Conservation (phyloP, 139 green algal species). For the Picochlorum costavermella region DNA sequence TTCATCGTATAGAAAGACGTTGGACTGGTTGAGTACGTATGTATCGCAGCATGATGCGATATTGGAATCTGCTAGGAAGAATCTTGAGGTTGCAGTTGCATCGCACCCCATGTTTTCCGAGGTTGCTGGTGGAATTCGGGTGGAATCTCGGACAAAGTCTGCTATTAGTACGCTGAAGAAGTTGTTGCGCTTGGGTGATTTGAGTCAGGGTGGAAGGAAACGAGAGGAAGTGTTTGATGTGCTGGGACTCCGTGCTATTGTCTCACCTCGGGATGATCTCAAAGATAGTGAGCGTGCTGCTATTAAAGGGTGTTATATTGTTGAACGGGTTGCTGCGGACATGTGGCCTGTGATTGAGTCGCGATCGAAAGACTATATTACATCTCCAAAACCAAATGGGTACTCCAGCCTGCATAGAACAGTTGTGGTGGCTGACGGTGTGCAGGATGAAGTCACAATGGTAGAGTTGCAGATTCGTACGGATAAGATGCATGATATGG, state of each 20-base stretch:
- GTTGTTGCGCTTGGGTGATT: slow-evolving; percentile 68
- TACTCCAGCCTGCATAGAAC: slow-evolving; percentile 85
- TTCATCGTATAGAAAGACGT: slow-evolving; percentile 56
- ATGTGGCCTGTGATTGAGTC: slow-evolving; percentile 59
- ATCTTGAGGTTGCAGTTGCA: slow-evolving; percentile 49
- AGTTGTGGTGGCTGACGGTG: slow-evolving; percentile 18
- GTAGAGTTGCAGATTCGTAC: slow-evolving; percentile 1
- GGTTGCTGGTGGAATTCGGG: slow-evolving; percentile 40
- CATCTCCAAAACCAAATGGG: slow-evolving; percentile 80
- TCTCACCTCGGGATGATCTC: slow-evolving; percentile 42
- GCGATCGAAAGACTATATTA: slow-evolving; percentile 73
- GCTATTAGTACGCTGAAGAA: slow-evolving; percentile 90
- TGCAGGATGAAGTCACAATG: not conserved
- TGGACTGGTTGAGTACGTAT: slow-evolving; percentile 54
- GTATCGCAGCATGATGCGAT: slow-evolving; percentile 30
- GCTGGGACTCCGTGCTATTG: slow-evolving; percentile 78
- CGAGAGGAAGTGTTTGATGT: slow-evolving; percentile 77
- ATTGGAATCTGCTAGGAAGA: slow-evolving; percentile 38
- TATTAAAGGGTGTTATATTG: slow-evolving; percentile 62
- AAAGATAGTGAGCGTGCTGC: slow-evolving; percentile 16
- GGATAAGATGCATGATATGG: slow-evolving; percentile 64
- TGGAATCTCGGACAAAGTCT: slow-evolving; percentile 70
- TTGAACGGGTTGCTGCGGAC: slow-evolving; percentile 44
- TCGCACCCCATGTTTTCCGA: slow-evolving; percentile 37
- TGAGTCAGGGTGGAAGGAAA: slow-evolving; percentile 46